phyloP scores from a whole-genome alignment of 495 filamentous ascomycete genomes.

The Talaromyces thailandensis region DNA sequence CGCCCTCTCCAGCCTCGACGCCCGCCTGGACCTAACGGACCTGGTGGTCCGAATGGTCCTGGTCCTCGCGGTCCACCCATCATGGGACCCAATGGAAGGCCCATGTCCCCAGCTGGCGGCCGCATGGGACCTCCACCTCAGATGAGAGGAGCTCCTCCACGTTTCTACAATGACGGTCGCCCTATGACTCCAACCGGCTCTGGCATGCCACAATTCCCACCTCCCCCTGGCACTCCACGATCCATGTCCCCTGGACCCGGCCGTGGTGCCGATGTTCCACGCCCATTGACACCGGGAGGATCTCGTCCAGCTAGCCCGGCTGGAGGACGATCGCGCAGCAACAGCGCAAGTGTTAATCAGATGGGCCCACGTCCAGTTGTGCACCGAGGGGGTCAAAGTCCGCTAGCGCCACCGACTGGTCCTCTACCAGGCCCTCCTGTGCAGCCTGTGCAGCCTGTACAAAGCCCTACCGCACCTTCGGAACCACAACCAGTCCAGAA shows the following conservation, averaged over 20 bases:
- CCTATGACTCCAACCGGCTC: conserved; percentile 31
- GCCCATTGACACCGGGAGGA: conserved; percentile 32
- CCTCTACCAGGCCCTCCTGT: conserved; percentile 22
- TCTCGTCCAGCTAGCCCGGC: conserved; percentile 32
- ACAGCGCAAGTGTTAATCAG: conserved; percentile 38
- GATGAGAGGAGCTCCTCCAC: conserved; percentile 12
- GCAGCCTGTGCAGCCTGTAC: conserved; percentile 10
- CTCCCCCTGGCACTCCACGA: conserved; percentile 26
- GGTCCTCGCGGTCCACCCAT: conserved; percentile 39
- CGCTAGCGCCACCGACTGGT: conserved; percentile 30
- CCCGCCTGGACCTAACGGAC: conserved; percentile 7
- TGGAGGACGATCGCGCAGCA: conserved; percentile 38
- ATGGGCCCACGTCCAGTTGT: conserved; percentile 32
- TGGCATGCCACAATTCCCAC: conserved; percentile 16
- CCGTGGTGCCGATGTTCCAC: conserved; percentile 21
- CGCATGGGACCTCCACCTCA: conserved; percentile 17
- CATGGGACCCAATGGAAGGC: conserved; percentile 43
- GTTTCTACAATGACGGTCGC: conserved; percentile 31
- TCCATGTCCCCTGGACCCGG: conserved; percentile 30
- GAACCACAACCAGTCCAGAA: not conserved
- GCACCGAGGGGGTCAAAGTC: conserved; percentile 52
- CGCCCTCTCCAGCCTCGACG: conserved; percentile 80
- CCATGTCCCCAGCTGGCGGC: conserved; percentile 32
- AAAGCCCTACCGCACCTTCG: not conserved
- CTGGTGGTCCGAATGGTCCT: conserved; percentile 39